Conservation (phyloP, 306 rosid genomes). For the Fragaria ananassa region DNA sequence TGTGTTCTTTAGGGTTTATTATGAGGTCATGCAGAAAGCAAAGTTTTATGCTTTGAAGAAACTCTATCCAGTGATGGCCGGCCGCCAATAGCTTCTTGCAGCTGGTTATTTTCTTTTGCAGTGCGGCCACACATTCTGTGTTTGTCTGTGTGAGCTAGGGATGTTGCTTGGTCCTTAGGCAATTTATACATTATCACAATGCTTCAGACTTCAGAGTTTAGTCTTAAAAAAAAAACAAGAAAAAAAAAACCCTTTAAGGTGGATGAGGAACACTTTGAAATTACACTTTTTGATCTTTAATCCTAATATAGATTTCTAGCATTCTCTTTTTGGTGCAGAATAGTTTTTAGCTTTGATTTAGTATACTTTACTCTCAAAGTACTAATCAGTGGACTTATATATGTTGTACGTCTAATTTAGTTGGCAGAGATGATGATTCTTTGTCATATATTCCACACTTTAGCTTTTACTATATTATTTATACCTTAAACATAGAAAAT, state of each 20-base stretch:
- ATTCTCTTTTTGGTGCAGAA: neutral
- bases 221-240: neutral
- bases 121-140: conserved; percentile 21
- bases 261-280: neutral
- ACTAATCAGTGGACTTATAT: neutral
- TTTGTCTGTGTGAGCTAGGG: neutral
- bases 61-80: neutral
- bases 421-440: neutral
- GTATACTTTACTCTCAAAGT: neutral
- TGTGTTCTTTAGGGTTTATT: neutral
- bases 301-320: neutral
- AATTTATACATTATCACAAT: conserved; percentile 1
- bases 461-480: no score
- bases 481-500: no score
- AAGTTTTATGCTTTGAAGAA: conserved; percentile 14
- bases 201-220: neutral
- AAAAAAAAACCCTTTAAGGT: neutral
- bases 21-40: conserved; percentile 12
- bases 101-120: conserved; percentile 12
- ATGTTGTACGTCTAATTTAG: neutral
- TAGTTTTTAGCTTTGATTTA: neutral
- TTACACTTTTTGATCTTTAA: neutral
- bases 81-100: conserved; percentile 1
- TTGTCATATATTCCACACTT: no score
- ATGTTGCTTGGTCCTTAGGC: neutral